Percentiles rank a stretch among this genome's conserved stretches.
Evolutionary conservation across 2,329 filamentous ascomycete species (phyloP).

Genomic region (Fusarium equiseti): DNA sequence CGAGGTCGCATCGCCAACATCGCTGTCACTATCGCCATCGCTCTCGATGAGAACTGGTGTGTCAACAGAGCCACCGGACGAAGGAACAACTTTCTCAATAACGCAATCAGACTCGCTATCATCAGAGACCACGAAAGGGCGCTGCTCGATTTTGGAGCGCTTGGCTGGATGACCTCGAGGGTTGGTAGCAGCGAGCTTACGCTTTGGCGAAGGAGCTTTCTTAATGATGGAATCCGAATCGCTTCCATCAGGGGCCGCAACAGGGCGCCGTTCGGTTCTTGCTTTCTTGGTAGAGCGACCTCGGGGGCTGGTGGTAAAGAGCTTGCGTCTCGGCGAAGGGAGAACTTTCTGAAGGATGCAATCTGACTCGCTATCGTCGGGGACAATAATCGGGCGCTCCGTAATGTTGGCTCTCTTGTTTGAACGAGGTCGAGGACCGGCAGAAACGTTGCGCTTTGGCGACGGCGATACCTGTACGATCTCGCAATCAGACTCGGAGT

Average conservation of each 20-base stretch:
- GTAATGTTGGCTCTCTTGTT: constrained; percentile 11
- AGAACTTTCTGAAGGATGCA: constrained; percentile 28
- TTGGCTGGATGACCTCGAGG: constrained; percentile 19
- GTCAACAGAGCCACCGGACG: constrained; percentile 5
- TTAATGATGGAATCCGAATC: neutral
- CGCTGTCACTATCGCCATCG: neutral
- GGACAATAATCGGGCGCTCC: neutral
- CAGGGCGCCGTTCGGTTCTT: neutral
- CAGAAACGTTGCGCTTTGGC: constrained; percentile 13
- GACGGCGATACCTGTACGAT: constrained; percentile 20
- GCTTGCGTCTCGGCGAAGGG: constrained; percentile 16
- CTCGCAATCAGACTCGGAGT: constrained; percentile 34
- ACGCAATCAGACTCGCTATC: constrained; percentile 34
- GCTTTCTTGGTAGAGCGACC: neutral
- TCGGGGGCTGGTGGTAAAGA: neutral
- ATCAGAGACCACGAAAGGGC: neutral
- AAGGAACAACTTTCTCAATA: constrained; percentile 32
- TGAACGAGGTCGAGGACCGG: neutral
- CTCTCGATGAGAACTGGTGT: neutral
- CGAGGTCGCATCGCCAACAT: constrained; percentile 12
- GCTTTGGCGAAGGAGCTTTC: constrained; percentile 18
- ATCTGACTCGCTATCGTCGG: constrained; percentile 24
- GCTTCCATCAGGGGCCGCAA: neutral
- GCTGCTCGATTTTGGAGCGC: constrained; percentile 2
- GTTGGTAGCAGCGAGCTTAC: constrained; percentile 15